These are phyloP conservation scores for Phytophthora syringae DNA, from an alignment of 352 stramenopile genomes.

Conservation along the genomic window DNA sequence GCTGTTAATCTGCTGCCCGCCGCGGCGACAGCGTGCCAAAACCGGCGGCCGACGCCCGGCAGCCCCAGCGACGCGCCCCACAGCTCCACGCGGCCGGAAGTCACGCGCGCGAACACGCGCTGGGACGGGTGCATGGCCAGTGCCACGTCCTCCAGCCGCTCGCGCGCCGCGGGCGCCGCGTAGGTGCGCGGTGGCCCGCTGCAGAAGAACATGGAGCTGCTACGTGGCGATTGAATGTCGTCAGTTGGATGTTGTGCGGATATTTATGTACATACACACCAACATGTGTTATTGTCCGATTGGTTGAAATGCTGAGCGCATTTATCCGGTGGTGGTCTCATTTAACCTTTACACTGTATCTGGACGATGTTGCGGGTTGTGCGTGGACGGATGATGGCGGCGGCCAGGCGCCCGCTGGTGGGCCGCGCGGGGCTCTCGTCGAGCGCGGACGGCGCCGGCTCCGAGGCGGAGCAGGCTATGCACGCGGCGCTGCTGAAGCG, in stretches of 20 bases:
- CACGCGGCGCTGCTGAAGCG: conserved; percentile 56
- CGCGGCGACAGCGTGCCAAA: conserved; percentile 43
- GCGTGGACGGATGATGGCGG: conserved; percentile 30
- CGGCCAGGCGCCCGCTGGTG: conserved; percentile 20
- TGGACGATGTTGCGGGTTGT: conserved; percentile 26
- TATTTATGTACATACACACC: no score
- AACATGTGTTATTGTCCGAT: no score
- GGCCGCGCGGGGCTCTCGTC: conserved; percentile 24
- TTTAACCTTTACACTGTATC: no score
- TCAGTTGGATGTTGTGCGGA: no score
- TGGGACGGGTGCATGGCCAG: conserved; percentile 60
- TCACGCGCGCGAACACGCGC: conserved; percentile 67
- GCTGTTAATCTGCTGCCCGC: conserved; percentile 22
- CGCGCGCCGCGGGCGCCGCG: conserved; percentile 29
- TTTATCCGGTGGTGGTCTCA: no score
- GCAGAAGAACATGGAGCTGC: conserved; percentile 68
- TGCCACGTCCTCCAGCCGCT: conserved; percentile 50
- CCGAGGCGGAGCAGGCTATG: conserved; percentile 76
- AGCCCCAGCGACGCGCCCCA: conserved; percentile 52
- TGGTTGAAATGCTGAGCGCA: no score
- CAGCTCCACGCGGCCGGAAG: conserved; percentile 45
- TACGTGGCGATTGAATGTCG: conserved; percentile 23
- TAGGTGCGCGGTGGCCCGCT: conserved; percentile 74
- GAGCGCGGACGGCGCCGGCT: conserved; percentile 25
- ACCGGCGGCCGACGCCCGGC: conserved; percentile 37